A percentile compares a stretch with the other conserved stretches of the same genome.
phyloP scores from a whole-genome alignment of 805 yeast genomes.

The Yamadazyma sp. region DNA sequence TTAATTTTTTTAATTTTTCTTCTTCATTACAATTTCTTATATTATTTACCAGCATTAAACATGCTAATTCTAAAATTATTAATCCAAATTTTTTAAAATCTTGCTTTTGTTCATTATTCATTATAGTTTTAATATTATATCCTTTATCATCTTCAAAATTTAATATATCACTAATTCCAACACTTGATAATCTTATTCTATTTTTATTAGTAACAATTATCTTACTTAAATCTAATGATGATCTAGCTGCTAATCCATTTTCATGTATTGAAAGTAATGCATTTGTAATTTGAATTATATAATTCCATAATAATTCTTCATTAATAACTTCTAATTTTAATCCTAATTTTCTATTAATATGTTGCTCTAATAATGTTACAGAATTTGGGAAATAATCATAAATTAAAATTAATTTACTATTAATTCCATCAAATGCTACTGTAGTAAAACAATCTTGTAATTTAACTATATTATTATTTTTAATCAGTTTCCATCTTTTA shows the following conservation, averaged over 20 bases:
- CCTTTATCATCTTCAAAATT: slow-evolving; percentile 27
- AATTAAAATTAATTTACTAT: slow-evolving; percentile 61
- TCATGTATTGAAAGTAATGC: slow-evolving; percentile 69
- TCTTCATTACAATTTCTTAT: slow-evolving; percentile 14
- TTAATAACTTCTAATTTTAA: slow-evolving; percentile 50
- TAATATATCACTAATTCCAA: slow-evolving; percentile 70
- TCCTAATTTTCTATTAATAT: slow-evolving; percentile 46
- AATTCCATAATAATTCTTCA: slow-evolving; percentile 70
- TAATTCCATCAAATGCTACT: slow-evolving; percentile 74
- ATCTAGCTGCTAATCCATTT: slow-evolving; percentile 59
- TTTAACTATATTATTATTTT: slow-evolving; percentile 56
- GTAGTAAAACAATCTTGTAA: slow-evolving; percentile 83
- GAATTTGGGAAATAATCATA: slow-evolving; percentile 86
- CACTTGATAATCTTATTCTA: slow-evolving; percentile 66
- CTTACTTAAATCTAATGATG: slow-evolving; percentile 59
- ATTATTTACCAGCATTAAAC: slow-evolving; percentile 28
- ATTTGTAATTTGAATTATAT: slow-evolving; percentile 68
- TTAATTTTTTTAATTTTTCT: slow-evolving; percentile 14
- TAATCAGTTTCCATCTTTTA: slow-evolving; percentile 62
- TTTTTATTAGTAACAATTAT: slow-evolving; percentile 70
- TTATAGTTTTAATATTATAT: not conserved
- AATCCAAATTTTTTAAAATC: slow-evolving; percentile 63
- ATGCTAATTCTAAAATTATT: slow-evolving; percentile 54
- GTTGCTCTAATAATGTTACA: slow-evolving; percentile 65
- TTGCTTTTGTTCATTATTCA: slow-evolving; percentile 38